A percentile compares a stretch with the other conserved stretches of the same genome.
Conservation (phyloP, 2,329 filamentous ascomycete species). For the Bipolaris victoriae region DNA sequence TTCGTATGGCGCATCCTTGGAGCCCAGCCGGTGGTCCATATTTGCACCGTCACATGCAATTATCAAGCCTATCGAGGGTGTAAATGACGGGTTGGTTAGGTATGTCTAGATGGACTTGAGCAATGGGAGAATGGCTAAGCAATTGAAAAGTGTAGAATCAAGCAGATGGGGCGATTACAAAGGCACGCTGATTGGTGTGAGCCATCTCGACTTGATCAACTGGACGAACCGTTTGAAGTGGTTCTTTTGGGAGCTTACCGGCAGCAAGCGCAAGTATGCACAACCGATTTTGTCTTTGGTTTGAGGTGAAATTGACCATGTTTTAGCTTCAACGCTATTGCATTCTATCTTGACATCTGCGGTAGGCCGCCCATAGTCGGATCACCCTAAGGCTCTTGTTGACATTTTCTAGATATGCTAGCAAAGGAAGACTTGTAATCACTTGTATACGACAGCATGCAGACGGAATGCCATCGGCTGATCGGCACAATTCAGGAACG, state of each 20-base stretch:
- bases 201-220: constrained; percentile 69
- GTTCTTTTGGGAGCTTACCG: constrained; percentile 62
- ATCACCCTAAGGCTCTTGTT: not conserved
- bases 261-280: constrained; percentile 59
- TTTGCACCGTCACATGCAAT: constrained; percentile 64
- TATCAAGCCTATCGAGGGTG: constrained; percentile 60
- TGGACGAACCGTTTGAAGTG: constrained; percentile 69
- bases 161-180: constrained; percentile 68
- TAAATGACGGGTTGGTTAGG: constrained; percentile 69
- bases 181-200: constrained; percentile 67
- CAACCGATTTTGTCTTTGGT: too few species aligned
- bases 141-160: constrained; percentile 56
- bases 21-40: constrained; percentile 62
- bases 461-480: not conserved
- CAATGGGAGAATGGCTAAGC: not conserved
- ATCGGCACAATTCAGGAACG: not conserved
- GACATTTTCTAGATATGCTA: constrained; percentile 42
- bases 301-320: constrained; percentile 17
- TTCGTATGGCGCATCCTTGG: constrained; percentile 66
- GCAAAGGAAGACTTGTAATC: constrained; percentile 45
- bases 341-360: constrained; percentile 69
- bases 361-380: constrained; percentile 50
- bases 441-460: not conserved
- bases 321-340: constrained; percentile 66
- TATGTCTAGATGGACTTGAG: constrained; percentile 7